Base-by-base conservation (phyloP, 23 red algal genomes). In the Gracilaria caudata region DNA sequence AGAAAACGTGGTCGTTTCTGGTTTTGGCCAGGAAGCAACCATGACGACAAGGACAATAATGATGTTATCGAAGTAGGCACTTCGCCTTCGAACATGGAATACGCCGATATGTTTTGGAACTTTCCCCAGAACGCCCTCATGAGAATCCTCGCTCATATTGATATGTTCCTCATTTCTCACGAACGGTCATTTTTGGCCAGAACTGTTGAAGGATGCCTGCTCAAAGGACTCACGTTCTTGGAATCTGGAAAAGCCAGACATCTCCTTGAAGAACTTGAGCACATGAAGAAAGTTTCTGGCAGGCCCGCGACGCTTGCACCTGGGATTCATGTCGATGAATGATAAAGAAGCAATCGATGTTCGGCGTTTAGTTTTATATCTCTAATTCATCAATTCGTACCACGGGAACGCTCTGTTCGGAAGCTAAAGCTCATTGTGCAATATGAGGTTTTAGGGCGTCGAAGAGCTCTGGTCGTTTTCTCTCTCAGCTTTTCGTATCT, bases 281-380 rank as follows among this genome's bases (percentile, higher is more conserved):
- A 44, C 23, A 77, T 73, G 43, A 68, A 68, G 35, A 61, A 45
- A 35, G 51, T 34, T 25, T 46, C 85, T 33, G 85, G 85, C 45
- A 70, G 72, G n/a, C 49, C 85, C 10, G 85, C 85, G 14, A 55
- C 73, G 55, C 46, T 89, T 66, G 85, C 85, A 40, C 85, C 85
- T 20, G 40, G 72, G 16, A 79, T 89, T 49, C 51, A 66, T 40
- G 21, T 89, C 13, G 85, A 89, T 66, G 85, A 78, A 10, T 89
- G 68, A 68, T 33, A 43, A 33, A 3, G 32, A 35, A 1, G 1
- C 23, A 66, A 16, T 8, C 13, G 49, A 53, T 2, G 19, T 17
- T 8, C 49, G 49, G 19, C 1, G 1, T 53, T 13, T 1, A 16
- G 49, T 53, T 16, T n/a, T n/a, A n/a, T n/a, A n/a, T n/a, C n/a